Evolutionary conservation across 495 filamentous ascomycete genomes (phyloP).

Genomic region (Neurospora sp.): DNA sequence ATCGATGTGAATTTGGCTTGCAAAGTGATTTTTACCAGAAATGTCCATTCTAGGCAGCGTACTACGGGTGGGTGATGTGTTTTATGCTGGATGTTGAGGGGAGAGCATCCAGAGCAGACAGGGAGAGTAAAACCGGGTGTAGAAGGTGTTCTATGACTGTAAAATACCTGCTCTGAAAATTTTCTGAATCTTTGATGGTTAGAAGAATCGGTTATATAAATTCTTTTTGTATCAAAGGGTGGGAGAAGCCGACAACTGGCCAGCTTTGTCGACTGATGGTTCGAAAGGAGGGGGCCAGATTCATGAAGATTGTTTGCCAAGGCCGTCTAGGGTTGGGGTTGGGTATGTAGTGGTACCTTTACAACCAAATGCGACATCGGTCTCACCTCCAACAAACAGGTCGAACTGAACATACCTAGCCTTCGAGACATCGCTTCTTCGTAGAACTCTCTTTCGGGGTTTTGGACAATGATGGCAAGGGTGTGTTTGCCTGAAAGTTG

Average conservation of each 20-base stretch:
- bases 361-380: background rate
- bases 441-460: background rate
- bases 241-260: background rate
- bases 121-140: background rate
- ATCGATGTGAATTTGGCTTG: no score
- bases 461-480: background rate
- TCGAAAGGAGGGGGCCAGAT: background rate
- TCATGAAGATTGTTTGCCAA: background rate
- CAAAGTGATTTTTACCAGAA: no score
- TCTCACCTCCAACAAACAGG: no score
- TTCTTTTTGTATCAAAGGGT: background rate
- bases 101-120: background rate
- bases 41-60: no score
- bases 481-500: background rate
- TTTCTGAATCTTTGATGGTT: no score
- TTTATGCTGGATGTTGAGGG: background rate
- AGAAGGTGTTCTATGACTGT: no score
- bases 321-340: background rate
- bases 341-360: fast-evolving
- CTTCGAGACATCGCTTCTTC: no score
- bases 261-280: background rate
- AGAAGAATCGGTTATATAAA: no score
- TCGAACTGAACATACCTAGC: no score
- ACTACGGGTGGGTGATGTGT: no score
- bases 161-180: no score